These are phyloP conservation scores for Fragaria iinumae DNA, from an alignment of 306 rosid genomes.

Conservation along the genomic window DNA sequence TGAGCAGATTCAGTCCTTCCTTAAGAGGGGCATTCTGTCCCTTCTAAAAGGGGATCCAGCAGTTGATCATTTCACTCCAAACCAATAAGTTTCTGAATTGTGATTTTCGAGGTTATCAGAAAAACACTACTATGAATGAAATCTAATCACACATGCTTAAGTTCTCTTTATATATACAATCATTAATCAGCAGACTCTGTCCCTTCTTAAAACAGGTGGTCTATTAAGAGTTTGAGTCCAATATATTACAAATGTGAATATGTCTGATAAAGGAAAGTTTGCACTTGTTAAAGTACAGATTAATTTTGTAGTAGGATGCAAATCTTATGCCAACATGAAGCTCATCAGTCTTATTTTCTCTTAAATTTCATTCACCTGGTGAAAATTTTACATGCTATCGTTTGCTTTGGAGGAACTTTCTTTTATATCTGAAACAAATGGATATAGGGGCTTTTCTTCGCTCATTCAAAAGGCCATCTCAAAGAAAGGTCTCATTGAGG, in stretches of 20 bases:
- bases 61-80: not conserved
- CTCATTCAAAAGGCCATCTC: not conserved
- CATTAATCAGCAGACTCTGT: not conserved
- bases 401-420: not conserved
- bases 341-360: not conserved
- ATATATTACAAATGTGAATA: not conserved
- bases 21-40: not conserved
- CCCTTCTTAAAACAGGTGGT: not conserved
- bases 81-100: constrained; percentile 3
- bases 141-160: not conserved
- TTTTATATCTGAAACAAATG: not conserved
- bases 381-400: not conserved
- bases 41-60: not conserved
- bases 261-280: not conserved
- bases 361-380: not conserved
- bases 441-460: not conserved
- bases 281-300: not conserved
- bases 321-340: not conserved
- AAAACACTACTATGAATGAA: not conserved
- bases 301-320: not conserved
- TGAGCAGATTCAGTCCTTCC: not conserved
- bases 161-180: not conserved
- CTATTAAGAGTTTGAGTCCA: not conserved
- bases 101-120: not conserved
- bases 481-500: not conserved